Evolutionary conservation across 306 rosid genomes (phyloP).

Genomic region (Sicyos edulis): DNA sequence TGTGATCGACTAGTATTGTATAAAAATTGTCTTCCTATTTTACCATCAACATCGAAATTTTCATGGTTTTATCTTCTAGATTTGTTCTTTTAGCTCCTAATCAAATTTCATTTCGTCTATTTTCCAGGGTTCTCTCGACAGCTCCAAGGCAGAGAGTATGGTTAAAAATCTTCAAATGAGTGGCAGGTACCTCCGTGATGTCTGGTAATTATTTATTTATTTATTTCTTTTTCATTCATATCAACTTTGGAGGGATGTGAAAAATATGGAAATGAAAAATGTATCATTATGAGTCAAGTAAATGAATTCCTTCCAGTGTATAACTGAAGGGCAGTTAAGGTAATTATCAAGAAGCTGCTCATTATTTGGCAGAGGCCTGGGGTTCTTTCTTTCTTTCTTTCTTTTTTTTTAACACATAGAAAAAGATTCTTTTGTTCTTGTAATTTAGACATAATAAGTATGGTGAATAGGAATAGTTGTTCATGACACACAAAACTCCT

Average conservation of each 20-base stretch:
- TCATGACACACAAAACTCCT: conserved; percentile 18
- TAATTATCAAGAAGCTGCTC: conserved; percentile 3
- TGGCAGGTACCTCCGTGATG: conserved; percentile 92
- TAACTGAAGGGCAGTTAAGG: conserved; percentile 15
- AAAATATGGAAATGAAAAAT: not conserved
- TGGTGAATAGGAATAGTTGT: conserved; percentile 37
- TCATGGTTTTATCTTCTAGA: not conserved
- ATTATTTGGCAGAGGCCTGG: conserved; percentile 12
- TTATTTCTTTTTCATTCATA: not conserved
- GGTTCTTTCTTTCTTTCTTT: not conserved
- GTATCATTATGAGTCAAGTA: not conserved
- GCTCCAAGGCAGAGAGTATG: conserved; percentile 85
- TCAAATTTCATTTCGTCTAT: conserved; percentile 1
- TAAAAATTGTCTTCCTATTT: not conserved
- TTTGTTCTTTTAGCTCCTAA: not conserved
- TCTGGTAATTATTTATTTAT: too few relatives aligned
- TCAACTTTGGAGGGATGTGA: not conserved
- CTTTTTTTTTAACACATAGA: not conserved
- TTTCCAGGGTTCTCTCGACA: conserved; percentile 76
- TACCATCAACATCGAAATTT: not conserved
- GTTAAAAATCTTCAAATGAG: conserved; percentile 81
- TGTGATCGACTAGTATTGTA: not conserved
- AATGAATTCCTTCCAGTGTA: conserved; percentile 13
- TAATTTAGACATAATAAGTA: conserved; percentile 30
- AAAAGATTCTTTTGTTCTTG: conserved; percentile 49